A percentile compares a stretch with the other conserved stretches of the same genome.
phyloP scores from a whole-genome alignment of 768 basidiomycete species.

The Gymnopilus dilepis region DNA sequence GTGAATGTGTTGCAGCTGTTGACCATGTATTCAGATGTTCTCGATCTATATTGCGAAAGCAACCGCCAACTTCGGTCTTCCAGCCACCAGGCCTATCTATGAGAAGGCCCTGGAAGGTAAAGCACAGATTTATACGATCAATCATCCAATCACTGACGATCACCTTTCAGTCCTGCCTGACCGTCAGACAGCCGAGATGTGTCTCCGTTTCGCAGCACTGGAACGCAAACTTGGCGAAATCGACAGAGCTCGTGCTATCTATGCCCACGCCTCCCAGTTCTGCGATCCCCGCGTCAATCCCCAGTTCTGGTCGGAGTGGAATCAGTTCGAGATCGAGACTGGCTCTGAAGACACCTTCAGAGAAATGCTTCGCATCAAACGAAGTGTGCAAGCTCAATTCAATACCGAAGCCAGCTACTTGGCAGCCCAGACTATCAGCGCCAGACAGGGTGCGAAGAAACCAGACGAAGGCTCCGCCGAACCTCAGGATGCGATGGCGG shows the following conservation, averaged over 20 bases:
- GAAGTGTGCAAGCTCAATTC: conserved; percentile 98
- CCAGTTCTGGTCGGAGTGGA: conserved; percentile 97
- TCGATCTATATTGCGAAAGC: conserved; percentile 98
- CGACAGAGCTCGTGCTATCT: conserved; percentile 94
- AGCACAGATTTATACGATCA: neutral
- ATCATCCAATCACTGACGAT: neutral
- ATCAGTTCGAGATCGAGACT: conserved; percentile 96
- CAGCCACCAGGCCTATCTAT: conserved; percentile 96
- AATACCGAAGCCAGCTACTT: conserved; percentile 96
- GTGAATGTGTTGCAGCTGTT: neutral
- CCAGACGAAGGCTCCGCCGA: conserved; percentile 47
- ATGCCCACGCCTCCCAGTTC: conserved; percentile 98
- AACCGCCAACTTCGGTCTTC: conserved; percentile 92
- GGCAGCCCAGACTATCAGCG: conserved; percentile 86
- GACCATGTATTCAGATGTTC: conserved; percentile 70
- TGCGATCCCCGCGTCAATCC: conserved; percentile 94
- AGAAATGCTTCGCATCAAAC: conserved; percentile 94
- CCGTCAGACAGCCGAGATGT: conserved; percentile 96
- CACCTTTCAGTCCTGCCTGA: conserved; percentile 72
- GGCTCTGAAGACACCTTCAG: conserved; percentile 99
- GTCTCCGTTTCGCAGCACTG: conserved; percentile 91
- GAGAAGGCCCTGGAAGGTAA: conserved; percentile 86
- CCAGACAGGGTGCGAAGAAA: conserved; percentile 60
- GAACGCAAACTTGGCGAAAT: conserved; percentile 99
- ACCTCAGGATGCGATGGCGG: conserved; percentile 84